phyloP scores from a whole-genome alignment of 2,329 filamentous ascomycete species.

The Colletotrichum falcatum region DNA sequence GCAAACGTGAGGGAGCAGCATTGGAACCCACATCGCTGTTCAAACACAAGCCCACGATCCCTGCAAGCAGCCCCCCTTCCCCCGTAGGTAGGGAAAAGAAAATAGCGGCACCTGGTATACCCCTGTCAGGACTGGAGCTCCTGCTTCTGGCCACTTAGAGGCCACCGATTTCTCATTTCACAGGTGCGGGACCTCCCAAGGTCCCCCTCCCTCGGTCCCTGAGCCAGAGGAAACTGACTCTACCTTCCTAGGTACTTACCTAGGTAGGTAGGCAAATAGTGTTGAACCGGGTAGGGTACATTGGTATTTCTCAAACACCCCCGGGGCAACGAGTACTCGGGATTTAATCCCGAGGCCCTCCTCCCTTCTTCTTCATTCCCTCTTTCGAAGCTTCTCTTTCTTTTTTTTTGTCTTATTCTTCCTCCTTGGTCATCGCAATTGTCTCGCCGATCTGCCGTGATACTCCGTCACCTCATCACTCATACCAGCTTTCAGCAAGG shows the following conservation, averaged over 20 bases:
- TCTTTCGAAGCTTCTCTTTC: not conserved
- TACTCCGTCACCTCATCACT: constrained; percentile 2
- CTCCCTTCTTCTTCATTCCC: constrained; percentile 1
- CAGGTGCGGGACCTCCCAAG: not conserved
- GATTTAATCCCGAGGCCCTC: constrained; percentile 16
- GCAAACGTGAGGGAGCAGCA: constrained; percentile 27
- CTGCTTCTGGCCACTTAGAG: constrained; percentile 33
- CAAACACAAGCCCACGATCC: constrained; percentile 9
- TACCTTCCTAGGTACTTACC: too few species aligned
- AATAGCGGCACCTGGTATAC: constrained; percentile 24
- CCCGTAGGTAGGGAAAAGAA: constrained; percentile 17
- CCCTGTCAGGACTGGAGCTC: constrained; percentile 29
- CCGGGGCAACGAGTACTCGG: constrained; percentile 31
- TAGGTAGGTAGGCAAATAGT: not conserved
- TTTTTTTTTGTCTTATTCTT: not conserved
- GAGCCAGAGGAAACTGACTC: constrained; percentile 14
- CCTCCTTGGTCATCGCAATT: not conserved
- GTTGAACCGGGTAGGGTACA: constrained; percentile 14
- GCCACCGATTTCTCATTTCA: constrained; percentile 38
- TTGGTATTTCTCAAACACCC: constrained; percentile 37
- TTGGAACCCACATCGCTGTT: constrained; percentile 12
- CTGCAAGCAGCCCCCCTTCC: constrained; percentile 14
- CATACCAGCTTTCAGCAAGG: constrained; percentile 28
- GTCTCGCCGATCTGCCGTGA: constrained; percentile 18
- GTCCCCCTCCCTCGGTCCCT: constrained; percentile 11